These are phyloP conservation scores for Melanomma pulvis-pyrius DNA, from an alignment of 495 filamentous ascomycete genomes.

Conservation along the genomic window DNA sequence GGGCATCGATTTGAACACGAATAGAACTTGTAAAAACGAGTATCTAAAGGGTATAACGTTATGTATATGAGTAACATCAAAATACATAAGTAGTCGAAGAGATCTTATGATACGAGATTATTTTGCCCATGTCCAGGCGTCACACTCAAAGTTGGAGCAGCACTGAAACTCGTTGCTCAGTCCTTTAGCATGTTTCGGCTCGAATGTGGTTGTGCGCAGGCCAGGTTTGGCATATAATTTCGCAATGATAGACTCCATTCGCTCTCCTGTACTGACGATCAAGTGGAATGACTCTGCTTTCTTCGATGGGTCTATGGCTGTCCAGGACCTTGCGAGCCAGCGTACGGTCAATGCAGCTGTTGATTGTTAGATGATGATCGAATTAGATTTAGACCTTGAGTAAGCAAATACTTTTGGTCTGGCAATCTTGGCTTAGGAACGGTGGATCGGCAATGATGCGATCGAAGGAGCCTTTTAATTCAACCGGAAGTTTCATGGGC, in stretches of 20 bases:
- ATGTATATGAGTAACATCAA: too few relatives aligned
- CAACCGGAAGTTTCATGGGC: constrained; percentile 62
- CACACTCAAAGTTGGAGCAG: constrained; percentile 72
- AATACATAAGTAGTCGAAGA: too few relatives aligned
- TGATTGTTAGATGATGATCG: constrained; percentile 64
- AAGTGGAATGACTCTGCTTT: constrained; percentile 27
- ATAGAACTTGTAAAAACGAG: too few relatives aligned
- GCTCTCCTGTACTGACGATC: constrained; percentile 48
- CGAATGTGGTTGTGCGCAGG: constrained; percentile 59
- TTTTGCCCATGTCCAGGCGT: constrained; percentile 52
- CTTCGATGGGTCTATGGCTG: background rate
- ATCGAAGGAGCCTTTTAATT: constrained; percentile 66
- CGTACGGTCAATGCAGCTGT: constrained; percentile 76
- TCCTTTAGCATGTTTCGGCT: constrained; percentile 65
- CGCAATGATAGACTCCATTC: constrained; percentile 42
- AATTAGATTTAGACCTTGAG: background rate
- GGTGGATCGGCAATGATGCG: constrained; percentile 75
- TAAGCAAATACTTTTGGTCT: constrained; percentile 65
- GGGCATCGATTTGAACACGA: too few relatives aligned
- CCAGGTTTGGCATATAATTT: constrained; percentile 48
- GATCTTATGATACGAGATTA: too few relatives aligned
- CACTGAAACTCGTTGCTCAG: constrained; percentile 79
- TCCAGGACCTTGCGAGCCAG: constrained; percentile 61
- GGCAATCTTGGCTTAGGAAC: constrained; percentile 77
- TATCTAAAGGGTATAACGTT: too few relatives aligned